Percentiles rank a stretch among this genome's conserved stretches.
Evolutionary conservation across 1,284 basidiomycete species (phyloP).

Genomic region (Sphaerobolus stellatus): DNA sequence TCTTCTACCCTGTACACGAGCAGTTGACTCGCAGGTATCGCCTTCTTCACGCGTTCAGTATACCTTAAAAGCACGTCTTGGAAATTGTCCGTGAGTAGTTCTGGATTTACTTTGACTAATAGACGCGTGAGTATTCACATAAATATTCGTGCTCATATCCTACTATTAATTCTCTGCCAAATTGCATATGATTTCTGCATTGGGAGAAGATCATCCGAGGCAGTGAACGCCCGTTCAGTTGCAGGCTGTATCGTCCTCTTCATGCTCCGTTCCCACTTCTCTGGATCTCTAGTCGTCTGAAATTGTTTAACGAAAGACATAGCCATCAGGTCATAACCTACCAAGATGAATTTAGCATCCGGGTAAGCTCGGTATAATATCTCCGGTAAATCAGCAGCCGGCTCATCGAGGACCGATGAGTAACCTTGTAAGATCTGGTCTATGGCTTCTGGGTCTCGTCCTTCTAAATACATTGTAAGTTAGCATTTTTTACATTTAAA

Average conservation of each 20-base stretch:
- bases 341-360: not conserved
- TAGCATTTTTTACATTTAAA: not conserved
- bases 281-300: not conserved
- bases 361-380: not conserved
- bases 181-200: no score
- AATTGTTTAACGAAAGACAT: not conserved
- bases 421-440: not conserved
- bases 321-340: no score
- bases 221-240: no score
- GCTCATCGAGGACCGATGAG: not conserved
- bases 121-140: no score
- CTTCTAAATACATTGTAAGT: no score
- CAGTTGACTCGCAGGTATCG: not conserved
- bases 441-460: not conserved
- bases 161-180: no score
- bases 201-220: no score
- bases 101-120: no score
- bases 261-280: not conserved
- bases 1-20: not conserved
- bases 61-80: not conserved
- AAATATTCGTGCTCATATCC: no score
- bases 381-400: not conserved
- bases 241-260: no score
- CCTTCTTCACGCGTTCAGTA: not conserved
- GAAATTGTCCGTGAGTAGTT: no score